These are phyloP conservation scores for Leptographium flavum DNA, from an alignment of 2,329 filamentous ascomycete genomes.

Conservation along the genomic window DNA sequence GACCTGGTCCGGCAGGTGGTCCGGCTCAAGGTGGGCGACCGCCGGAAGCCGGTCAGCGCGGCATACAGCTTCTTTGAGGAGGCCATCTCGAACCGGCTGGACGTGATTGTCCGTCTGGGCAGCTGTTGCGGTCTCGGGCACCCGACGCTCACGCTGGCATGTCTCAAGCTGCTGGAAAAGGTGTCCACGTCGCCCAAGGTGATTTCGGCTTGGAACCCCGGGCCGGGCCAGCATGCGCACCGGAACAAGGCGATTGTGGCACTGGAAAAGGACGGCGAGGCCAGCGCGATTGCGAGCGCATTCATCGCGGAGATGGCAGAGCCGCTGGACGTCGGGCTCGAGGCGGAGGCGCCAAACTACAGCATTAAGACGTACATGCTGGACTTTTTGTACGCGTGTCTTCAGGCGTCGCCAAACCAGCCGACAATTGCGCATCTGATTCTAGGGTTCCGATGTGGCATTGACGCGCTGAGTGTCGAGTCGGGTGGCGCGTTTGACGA, in stretches of 20 bases:
- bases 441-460: slow-evolving; percentile 71
- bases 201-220: slow-evolving; percentile 52
- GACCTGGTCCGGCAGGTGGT: slow-evolving; percentile 74
- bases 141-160: slow-evolving; percentile 63
- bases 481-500: slow-evolving; percentile 56
- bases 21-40: slow-evolving; percentile 47
- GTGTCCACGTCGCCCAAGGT: slow-evolving; percentile 74
- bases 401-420: slow-evolving; percentile 58
- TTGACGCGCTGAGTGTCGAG: slow-evolving; percentile 54
- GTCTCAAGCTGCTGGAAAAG: slow-evolving; percentile 70
- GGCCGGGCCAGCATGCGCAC: slow-evolving; percentile 45
- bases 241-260: slow-evolving; percentile 78
- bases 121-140: slow-evolving; percentile 79
- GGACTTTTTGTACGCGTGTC: slow-evolving; percentile 70
- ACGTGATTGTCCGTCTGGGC: slow-evolving; percentile 68
- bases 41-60: slow-evolving; percentile 48
- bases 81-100: slow-evolving; percentile 67
- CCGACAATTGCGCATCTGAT: slow-evolving; percentile 85
- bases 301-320: slow-evolving; percentile 56
- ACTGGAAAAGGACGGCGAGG: slow-evolving; percentile 68
- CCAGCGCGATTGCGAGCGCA: slow-evolving; percentile 63
- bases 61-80: slow-evolving; percentile 87
- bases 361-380: slow-evolving; percentile 73
- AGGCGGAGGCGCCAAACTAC: slow-evolving; percentile 57
- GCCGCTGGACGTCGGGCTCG: slow-evolving; percentile 57